phyloP scores from a whole-genome alignment of 108 stramenopile species.

The Skeletonema marinoi region DNA sequence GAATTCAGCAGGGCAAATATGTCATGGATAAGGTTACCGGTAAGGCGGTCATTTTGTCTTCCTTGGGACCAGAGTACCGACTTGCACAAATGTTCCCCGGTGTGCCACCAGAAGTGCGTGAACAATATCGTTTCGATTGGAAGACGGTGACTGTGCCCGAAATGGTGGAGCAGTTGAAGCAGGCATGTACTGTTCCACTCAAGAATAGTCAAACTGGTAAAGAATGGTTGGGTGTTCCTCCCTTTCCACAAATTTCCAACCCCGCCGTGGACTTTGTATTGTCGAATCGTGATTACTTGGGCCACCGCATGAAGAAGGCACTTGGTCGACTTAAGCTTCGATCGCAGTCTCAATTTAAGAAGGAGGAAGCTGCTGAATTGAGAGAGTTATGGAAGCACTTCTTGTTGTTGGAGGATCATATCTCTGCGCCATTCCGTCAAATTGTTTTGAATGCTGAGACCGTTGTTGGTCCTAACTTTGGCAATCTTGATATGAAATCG shows the following conservation, averaged over 20 bases:
- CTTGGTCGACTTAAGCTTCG: slow-evolving; percentile 69
- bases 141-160: slow-evolving; percentile 63
- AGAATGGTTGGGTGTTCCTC: slow-evolving; percentile 52
- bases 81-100: slow-evolving; percentile 89
- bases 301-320: slow-evolving; percentile 63
- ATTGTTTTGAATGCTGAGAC: slow-evolving; percentile 80
- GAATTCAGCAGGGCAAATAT: slow-evolving; percentile 74
- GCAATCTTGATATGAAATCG: slow-evolving; percentile 70
- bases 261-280: slow-evolving; percentile 78
- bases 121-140: slow-evolving; percentile 69
- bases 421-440: slow-evolving; percentile 86
- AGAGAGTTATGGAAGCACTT: slow-evolving; percentile 68
- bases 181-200: slow-evolving; percentile 58
- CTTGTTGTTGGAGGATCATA: slow-evolving; percentile 78
- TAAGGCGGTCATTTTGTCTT: slow-evolving; percentile 69
- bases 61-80: slow-evolving; percentile 73
- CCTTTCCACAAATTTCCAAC: slow-evolving; percentile 68
- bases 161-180: slow-evolving; percentile 63
- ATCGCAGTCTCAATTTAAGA: slow-evolving; percentile 51
- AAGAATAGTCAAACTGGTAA: slow-evolving; percentile 39
- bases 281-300: slow-evolving; percentile 75
- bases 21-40: slow-evolving; percentile 88
- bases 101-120: slow-evolving; percentile 66
- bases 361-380: slow-evolving; percentile 54
- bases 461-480: slow-evolving; percentile 82